These are phyloP conservation scores for Aegilops tauschii DNA, from an alignment of 176 grass and related monocot genomes.

Conservation along the genomic window DNA sequence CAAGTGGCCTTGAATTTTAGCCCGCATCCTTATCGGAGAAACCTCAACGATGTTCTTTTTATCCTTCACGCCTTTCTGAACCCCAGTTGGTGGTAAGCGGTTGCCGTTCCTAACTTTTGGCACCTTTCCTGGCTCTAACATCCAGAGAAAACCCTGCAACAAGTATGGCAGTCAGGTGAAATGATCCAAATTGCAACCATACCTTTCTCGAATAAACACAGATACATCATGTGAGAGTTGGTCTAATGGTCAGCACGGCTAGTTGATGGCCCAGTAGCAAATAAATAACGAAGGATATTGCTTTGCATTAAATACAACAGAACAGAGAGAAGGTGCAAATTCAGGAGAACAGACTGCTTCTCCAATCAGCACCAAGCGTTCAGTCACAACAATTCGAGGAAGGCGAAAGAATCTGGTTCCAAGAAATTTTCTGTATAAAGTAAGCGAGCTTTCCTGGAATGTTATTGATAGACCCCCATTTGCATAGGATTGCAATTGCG, in stretches of 20 bases:
- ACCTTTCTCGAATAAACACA: background rate
- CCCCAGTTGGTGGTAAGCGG: slow-evolving; percentile 14
- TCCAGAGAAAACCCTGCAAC: slow-evolving; percentile 67
- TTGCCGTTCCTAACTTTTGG: slow-evolving; percentile 39
- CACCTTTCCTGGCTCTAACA: slow-evolving; percentile 63
- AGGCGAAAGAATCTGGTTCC: background rate
- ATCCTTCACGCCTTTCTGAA: slow-evolving; percentile 25
- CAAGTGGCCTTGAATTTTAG: slow-evolving; percentile 52
- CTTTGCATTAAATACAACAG: background rate
- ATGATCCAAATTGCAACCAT: background rate
- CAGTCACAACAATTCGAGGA: background rate
- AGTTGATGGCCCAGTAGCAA: background rate
- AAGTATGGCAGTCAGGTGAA: background rate
- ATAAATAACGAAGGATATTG: background rate
- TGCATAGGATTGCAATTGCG: background rate
- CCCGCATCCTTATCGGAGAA: slow-evolving; percentile 56
- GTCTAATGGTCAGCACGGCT: background rate
- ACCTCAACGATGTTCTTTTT: slow-evolving; percentile 63
- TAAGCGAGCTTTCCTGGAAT: background rate
- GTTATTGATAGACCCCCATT: background rate
- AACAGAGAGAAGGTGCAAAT: background rate
- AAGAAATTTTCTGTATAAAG: background rate
- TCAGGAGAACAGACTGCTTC: background rate
- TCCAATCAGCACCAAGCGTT: background rate
- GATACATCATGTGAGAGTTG: background rate